Base-by-base conservation (phyloP, 2,329 filamentous ascomycete genomes). In the Neopestalotiopsis sp. region DNA sequence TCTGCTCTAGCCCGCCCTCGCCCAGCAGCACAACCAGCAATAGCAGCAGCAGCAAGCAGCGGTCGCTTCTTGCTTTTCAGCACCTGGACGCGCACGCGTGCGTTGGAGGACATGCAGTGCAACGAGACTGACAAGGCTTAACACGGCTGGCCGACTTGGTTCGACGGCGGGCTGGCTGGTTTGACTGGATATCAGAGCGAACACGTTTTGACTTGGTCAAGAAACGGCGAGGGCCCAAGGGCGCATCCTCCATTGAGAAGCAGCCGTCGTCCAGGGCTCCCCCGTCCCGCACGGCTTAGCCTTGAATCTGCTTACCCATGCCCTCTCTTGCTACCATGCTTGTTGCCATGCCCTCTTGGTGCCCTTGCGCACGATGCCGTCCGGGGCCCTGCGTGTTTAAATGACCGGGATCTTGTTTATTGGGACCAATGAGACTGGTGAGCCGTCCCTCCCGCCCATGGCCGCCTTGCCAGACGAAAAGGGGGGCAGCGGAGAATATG, bases 331-430 rank as follows among this genome's bases (percentile, higher is more conserved):
- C 71, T 28, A 28, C 24, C 68, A 70, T 62, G 62, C 57, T 56
- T 61, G 45, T 53, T 53, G 62, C 67, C 67, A 69, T 65, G 72
- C 72, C 69, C 70, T 49, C 28, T 28, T 10, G 61, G 40, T 40
- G 38, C 72, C 73, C 72, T 74, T 70, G 72, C 71, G 68, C 71
- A 73, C 73, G 74, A 74, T 76, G 69, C 74, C 74, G 74, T 72
- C 73, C 68, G 70, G 71, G 68, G 70, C 70, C 68, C 70, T 72
- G 68, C 69, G 69, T 53, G 69, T 73, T 74, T 66, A 70, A 73
- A 68, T 61, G 66, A 61, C 71, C 66, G 68, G 69, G 65, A 68
- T 61, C 32, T 72, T 62, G 45, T 24, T 62, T 64, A 69, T 71
- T 62, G 73, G 74, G 73, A 76, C 74, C 74, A 76, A 76, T 76